Evolutionary conservation across 1,284 basidiomycete species (phyloP).

Genomic region (Fomitiporia mediterranea): DNA sequence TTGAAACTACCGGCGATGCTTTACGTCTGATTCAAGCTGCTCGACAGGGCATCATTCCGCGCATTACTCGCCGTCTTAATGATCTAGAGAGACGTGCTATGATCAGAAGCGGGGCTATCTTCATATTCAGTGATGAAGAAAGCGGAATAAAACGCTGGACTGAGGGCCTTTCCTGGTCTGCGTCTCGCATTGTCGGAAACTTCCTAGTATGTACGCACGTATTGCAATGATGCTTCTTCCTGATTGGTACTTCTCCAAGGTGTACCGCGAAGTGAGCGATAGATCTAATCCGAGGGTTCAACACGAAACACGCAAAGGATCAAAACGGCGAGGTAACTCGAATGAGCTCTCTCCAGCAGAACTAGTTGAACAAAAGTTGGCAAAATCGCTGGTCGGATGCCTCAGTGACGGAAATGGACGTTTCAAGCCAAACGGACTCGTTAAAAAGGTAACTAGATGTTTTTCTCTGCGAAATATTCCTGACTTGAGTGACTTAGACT

Average conservation of each 20-base stretch:
- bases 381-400: slow-evolving; percentile 33
- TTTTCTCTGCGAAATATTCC: slow-evolving; percentile 15
- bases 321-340: slow-evolving; percentile 15
- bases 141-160: slow-evolving; percentile 85
- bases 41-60: slow-evolving; percentile 64
- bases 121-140: slow-evolving; percentile 78
- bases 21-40: slow-evolving; percentile 77
- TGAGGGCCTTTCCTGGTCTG: slow-evolving; percentile 77
- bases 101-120: slow-evolving; percentile 77
- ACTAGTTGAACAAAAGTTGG: slow-evolving; percentile 25
- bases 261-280: slow-evolving; percentile 72
- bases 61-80: slow-evolving; percentile 73
- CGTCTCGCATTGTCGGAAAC: slow-evolving; percentile 77
- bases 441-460: slow-evolving; percentile 55
- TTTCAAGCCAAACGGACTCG: slow-evolving; percentile 65
- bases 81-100: slow-evolving; percentile 68
- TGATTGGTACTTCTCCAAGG: slow-evolving; percentile 33
- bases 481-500: slow-evolving; percentile 42
- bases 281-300: slow-evolving; percentile 45
- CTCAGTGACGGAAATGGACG: slow-evolving; percentile 49
- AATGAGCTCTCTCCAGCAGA: slow-evolving; percentile 18
- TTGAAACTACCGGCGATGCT: slow-evolving; percentile 74
- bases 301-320: slow-evolving; percentile 13
- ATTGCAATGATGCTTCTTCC: not conserved
- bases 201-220: slow-evolving; percentile 52